These are phyloP conservation scores for Staphylotrichum tortipilum DNA, from an alignment of 495 filamentous ascomycete species.

Conservation along the genomic window DNA sequence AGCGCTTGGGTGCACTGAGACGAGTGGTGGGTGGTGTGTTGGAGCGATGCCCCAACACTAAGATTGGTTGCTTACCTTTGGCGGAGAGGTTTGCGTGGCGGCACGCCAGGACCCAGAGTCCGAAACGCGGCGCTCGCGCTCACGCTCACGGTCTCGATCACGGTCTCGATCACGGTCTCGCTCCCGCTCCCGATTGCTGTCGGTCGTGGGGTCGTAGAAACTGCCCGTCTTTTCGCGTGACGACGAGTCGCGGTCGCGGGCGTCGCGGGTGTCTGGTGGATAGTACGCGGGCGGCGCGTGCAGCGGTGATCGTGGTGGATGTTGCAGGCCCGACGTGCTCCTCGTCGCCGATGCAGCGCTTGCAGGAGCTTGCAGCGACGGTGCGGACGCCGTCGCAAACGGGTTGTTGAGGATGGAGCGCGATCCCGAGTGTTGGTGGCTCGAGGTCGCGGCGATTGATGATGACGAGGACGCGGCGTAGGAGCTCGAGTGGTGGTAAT, in stretches of 20 bases:
- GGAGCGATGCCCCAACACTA: conserved; percentile 13
- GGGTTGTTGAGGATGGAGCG: conserved; percentile 29
- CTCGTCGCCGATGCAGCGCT: conserved; percentile 10
- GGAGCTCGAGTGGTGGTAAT: conserved; percentile 27
- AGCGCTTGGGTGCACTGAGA: too few relatives aligned
- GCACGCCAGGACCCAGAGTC: conserved; percentile 34
- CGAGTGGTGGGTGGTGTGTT: too few relatives aligned
- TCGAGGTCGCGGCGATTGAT: conserved; percentile 5
- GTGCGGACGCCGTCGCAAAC: conserved; percentile 19
- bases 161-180: too few relatives aligned
- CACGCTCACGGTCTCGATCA: too few relatives aligned
- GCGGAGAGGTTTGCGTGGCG: conserved; percentile 27
- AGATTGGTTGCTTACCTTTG: conserved; percentile 30
- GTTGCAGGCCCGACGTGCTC: conserved; percentile 17
- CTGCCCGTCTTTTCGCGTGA: conserved; percentile 40
- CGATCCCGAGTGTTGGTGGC: conserved; percentile 18
- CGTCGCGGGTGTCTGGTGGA: conserved; percentile 21
- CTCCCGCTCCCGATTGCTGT: conserved; percentile 30
- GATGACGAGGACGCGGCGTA: conserved; percentile 23
- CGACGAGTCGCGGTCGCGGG: conserved; percentile 24
- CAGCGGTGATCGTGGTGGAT: conserved; percentile 21
- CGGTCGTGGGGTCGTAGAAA: conserved; percentile 51
- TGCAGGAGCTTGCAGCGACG: conserved; percentile 22
- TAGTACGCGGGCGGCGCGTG: conserved; percentile 29
- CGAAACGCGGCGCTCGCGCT: conserved; percentile 34